phyloP scores from a whole-genome alignment of 73 alveolate species.

The Tetrahymena elliotti region DNA sequence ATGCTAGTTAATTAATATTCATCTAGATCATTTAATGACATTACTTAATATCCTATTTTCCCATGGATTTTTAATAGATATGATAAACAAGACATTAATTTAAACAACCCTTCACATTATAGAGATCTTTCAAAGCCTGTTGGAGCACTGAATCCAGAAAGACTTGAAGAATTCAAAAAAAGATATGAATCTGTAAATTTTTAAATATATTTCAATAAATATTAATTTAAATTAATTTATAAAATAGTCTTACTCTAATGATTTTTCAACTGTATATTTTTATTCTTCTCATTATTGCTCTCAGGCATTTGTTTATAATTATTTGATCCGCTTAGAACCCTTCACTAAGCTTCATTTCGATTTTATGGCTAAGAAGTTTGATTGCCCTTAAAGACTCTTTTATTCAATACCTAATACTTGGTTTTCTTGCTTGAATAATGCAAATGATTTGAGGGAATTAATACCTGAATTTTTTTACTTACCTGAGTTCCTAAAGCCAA shows the following conservation, averaged over 20 bases:
- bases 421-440: background rate
- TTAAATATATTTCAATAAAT: background rate
- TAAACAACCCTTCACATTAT: constrained; percentile 52
- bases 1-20: constrained; percentile 82
- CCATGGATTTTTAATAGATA: constrained; percentile 94
- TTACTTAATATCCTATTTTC: constrained; percentile 93
- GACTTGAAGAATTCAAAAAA: constrained; percentile 69
- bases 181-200: constrained; percentile 9
- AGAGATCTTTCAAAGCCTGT: constrained; percentile 97
- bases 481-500: background rate
- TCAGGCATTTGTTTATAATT: background rate
- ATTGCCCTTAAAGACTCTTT: background rate
- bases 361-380: background rate
- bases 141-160: constrained; percentile 92
- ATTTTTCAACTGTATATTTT: background rate
- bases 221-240: no score
- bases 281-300: background rate
- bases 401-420: background rate
- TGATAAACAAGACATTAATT: constrained; percentile 47
- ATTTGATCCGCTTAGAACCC: background rate
- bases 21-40: constrained; percentile 80
- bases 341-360: background rate
- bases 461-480: background rate
- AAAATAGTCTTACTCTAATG: background rate
- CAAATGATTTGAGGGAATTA: background rate